These are phyloP conservation scores for Cyclostephanos invisitatus DNA, from an alignment of 108 stramenopile species.

Conservation along the genomic window DNA sequence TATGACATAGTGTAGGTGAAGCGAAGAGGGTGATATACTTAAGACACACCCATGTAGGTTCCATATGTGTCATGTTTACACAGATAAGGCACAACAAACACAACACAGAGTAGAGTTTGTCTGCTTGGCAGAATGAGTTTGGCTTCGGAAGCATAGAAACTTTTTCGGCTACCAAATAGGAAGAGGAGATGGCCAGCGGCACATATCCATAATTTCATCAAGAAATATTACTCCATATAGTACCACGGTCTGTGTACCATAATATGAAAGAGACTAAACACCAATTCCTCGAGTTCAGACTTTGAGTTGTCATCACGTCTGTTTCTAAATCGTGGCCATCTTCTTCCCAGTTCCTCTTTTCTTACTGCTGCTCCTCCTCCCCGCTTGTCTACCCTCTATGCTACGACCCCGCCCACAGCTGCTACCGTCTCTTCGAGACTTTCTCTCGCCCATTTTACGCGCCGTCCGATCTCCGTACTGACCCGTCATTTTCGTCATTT, in stretches of 20 bases:
- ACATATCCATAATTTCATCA: not conserved
- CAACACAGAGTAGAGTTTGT: too few species aligned
- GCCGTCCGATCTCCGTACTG: slow-evolving; percentile 40
- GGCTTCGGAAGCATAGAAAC: too few species aligned
- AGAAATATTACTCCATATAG: not conserved
- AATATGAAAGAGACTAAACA: too few species aligned
- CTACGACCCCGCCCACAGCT: slow-evolving; percentile 19
- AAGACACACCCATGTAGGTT: too few species aligned
- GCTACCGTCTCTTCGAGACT: slow-evolving; percentile 8
- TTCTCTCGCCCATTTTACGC: slow-evolving; percentile 30
- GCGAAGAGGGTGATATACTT: too few species aligned
- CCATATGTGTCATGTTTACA: too few species aligned
- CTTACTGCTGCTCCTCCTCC: slow-evolving; percentile 39
- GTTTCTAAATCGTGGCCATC: slow-evolving; percentile 12
- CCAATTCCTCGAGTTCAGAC: not conserved
- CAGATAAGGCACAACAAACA: too few species aligned
- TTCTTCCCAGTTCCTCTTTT: slow-evolving; percentile 40
- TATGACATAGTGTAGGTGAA: too few species aligned
- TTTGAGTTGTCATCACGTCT: not conserved
- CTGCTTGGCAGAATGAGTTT: too few species aligned
- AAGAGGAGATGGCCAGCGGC: too few species aligned
- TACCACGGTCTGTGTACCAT: not conserved
- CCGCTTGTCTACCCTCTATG: slow-evolving; percentile 10
- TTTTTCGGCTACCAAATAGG: too few species aligned
- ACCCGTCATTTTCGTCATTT: slow-evolving; percentile 27